Conservation (phyloP, 306 rosid genomes). For the Canavalia ensiformis region DNA sequence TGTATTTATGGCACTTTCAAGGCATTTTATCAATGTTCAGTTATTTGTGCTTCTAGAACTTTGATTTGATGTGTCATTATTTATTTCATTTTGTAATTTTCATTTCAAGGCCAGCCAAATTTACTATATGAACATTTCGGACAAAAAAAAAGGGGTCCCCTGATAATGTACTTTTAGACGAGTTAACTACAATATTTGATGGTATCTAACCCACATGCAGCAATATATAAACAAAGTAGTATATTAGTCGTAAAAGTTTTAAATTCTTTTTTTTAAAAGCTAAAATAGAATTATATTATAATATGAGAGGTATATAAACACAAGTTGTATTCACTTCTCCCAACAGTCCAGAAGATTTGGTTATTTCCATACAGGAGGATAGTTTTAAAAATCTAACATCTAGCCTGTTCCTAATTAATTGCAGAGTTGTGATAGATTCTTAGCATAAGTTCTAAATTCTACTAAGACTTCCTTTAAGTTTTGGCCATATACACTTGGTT, state of each 20-base stretch:
- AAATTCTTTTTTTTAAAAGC: neutral
- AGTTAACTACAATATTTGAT: neutral
- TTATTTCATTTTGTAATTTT: neutral
- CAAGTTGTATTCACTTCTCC: too few relatives aligned
- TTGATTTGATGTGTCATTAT: neutral
- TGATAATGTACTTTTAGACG: constrained; percentile 2
- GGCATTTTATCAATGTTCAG: neutral
- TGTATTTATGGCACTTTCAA: neutral
- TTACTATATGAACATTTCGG: neutral
- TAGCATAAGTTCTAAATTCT: too few relatives aligned
- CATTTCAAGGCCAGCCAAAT: neutral
- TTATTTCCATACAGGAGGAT: too few relatives aligned
- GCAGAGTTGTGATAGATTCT: too few relatives aligned
- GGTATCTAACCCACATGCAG: neutral
- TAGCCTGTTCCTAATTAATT: too few relatives aligned
- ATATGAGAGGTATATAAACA: too few relatives aligned
- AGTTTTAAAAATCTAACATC: too few relatives aligned
- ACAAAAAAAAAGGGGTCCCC: constrained; percentile 12
- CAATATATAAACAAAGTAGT: neutral
- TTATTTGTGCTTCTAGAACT: constrained; percentile 2
- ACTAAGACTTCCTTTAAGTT: neutral
- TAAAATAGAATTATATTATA: too few relatives aligned
- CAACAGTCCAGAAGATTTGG: too few relatives aligned
- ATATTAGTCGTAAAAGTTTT: neutral
- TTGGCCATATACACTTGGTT: neutral